Base-by-base conservation (phyloP, 2,329 filamentous ascomycete genomes). In the Neurospora sp. region DNA sequence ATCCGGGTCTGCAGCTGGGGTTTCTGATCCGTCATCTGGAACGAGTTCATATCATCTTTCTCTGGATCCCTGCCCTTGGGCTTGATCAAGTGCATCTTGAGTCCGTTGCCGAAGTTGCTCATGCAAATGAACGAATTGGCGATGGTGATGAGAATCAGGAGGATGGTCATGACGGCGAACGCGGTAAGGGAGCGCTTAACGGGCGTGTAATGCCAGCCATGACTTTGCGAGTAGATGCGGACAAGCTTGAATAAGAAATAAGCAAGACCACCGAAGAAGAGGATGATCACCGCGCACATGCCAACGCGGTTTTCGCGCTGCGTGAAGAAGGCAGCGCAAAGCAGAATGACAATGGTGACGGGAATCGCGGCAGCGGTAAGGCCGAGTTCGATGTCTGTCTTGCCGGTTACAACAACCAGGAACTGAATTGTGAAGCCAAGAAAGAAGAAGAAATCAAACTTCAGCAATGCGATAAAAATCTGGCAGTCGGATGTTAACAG, bases 361-460 rank as follows among this genome's bases (percentile, higher is more conserved):
- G 94, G 94, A 68, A 99, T 91, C 36, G 95, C 96, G 72, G 91
- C 92, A 66, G 96, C 89, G 8, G 96, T 99, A 68, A 98, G 85
- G 69, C 87, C 91, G 76, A 96, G 92, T 80, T 99, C 96, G 76
- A 88, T 83, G 72, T 90, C 87, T 66, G 86, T 86, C 73, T 87
- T 83, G 71, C 84, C 86, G 65, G 88, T 90, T 71, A 99, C 93
- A 71, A 98, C 91, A 75, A 99, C 95, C 69, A 98, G 87, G 80
- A 99, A 99, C 78, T 99, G 96, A 66, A 99, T 92, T 6, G 96
- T 98, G 80, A 99, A 99, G 69, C 95, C 96, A 67, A 99, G 88
- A 86, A 99, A 99, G 85, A 99, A 98, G 88, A 99, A 99, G 82
- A 99, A 98, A 82, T 99, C 96, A 80, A 99, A 99, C 81, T 99